Base-by-base conservation (phyloP, 176 grass and related monocot species). In the Tillandsia leiboldiana region DNA sequence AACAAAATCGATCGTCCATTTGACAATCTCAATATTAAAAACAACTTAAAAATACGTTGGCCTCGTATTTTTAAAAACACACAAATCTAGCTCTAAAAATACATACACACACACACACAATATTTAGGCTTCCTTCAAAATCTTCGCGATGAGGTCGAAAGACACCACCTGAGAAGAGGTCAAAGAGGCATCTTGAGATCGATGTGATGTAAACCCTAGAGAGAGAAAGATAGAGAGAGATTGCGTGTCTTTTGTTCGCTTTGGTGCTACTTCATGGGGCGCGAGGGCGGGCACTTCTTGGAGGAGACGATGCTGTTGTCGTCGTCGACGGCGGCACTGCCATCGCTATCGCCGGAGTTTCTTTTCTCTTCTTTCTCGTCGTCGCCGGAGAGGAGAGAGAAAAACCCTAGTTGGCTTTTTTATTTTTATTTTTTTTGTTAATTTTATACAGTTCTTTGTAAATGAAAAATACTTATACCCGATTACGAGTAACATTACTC, bases 291-390 rank as follows among this genome's bases (percentile, higher is more conserved):
- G 72, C 92, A 85, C 63, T 87, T 87, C 81, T 78, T 85, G 64
- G 89, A 86, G 14, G 81, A 69, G 50, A 77, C 82, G 51, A 79
- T 77, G 64, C 72, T 81, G 3, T 20, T 20, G 20, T 81, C 75
- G 13, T 80, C 72, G 50, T 71, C 85, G 49, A 70, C 73, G 79
- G 80, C 53, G 29, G 68, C 74, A 79, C 73, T 48, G 86, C 65
- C 24, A 65, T 28, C 24, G 86, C 65, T 18, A 65, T 28, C 24
- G 67, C 48, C 22, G 52, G 62, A 67, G 51, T 50, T 1, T 48
- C 72, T 78, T 89, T 91, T 53, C 83, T 81, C 86, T 96, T 96
- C 85, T 88, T 88, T 14, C 92, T 85, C 12, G 83, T 81, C 83
- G 86, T 87, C 22, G 56, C 17, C n/a, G 15, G 54, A 20, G 10